Base-by-base conservation (phyloP, 2,329 filamentous ascomycete genomes). In the Cladosporium velox region DNA sequence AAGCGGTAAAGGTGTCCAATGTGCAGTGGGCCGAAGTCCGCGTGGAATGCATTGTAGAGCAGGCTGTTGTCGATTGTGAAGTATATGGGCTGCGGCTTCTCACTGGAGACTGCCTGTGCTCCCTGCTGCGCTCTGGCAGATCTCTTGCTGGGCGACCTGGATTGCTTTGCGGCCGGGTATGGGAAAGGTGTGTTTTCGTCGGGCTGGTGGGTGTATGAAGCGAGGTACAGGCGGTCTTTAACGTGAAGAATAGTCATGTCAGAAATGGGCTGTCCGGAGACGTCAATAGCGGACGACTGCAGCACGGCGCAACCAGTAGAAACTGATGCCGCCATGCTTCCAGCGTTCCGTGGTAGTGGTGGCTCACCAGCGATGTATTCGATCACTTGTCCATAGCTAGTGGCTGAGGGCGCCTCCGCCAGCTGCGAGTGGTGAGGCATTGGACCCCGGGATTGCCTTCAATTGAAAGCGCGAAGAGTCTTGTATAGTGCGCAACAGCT, bases 1-100 rank as follows among this genome's bases (percentile, higher is more conserved):
- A 98, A 99, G 69, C 95, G 88, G 84, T 98, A 99, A 49, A 99
- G 83, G 78, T 99, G 95, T 30, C 95, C 95, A 72, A 99, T 96
- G 82, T 99, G 95, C 67, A 99, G 84, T 74, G 95, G 95, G 74
- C 95, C 95, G 79, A 99, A 99, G 81, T 99, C 95, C 75, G 96
- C 93, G 81, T 98, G 93, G 80, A 99, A 99, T 35, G 94, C 93
- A 79, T 99, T 99, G 85, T 99, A 99, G 57, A 97, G 86, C 54
- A 99, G 88, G 49, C 85, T 90, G 61, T 70, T 69, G 77, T 99
- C 95, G 71, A 98, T 89, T 60, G 92, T 94, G 80, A 99, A 99
- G 82, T 98, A 99, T 77, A 91, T 93, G 0, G 95, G 95, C 65
- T 89, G 81, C 63, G 84, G 80, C n/a, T 83, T 79, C 21, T 66